phyloP scores from a whole-genome alignment of 2,329 filamentous ascomycete species.

The Xylariaceae sp. region DNA sequence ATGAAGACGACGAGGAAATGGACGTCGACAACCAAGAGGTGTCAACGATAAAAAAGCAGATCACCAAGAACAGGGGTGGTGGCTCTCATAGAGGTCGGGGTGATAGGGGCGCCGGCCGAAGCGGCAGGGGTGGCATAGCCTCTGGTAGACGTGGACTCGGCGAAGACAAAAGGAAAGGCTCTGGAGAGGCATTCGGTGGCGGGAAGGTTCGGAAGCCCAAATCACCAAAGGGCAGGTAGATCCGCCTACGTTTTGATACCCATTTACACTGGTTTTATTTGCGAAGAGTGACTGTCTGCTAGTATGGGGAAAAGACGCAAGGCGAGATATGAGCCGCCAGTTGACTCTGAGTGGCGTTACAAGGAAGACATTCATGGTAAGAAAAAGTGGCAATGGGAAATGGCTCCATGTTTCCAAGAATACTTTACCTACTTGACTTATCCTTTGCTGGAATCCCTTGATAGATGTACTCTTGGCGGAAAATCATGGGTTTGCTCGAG shows the following conservation, averaged over 20 bases:
- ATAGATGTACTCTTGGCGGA: too few species aligned
- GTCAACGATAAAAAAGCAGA: slow-evolving; percentile 50
- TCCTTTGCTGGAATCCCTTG: too few species aligned
- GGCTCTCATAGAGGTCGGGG: slow-evolving; percentile 20
- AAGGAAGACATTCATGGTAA: too few species aligned
- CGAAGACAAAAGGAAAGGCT: slow-evolving; percentile 46
- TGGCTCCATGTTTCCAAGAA: too few species aligned
- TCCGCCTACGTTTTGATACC: slow-evolving; percentile 15
- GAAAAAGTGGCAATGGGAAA: too few species aligned
- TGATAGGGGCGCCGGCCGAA: slow-evolving; percentile 29
- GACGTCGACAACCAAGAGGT: slow-evolving; percentile 50
- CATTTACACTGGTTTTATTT: slow-evolving; percentile 3
- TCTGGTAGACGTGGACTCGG: slow-evolving; percentile 52
- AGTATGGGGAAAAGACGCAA: too few species aligned
- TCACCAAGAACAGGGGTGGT: slow-evolving; percentile 35
- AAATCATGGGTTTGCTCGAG: too few species aligned
- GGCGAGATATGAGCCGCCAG: too few species aligned
- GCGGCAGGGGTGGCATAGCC: slow-evolving; percentile 37
- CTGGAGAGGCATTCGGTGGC: slow-evolving; percentile 32
- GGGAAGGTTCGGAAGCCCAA: slow-evolving; percentile 41
- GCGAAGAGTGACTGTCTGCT: too few species aligned
- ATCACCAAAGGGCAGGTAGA: slow-evolving; percentile 30
- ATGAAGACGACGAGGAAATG: slow-evolving; percentile 52
- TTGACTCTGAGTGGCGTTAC: too few species aligned
- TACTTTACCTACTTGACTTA: too few species aligned